Evolutionary conservation across 2,329 filamentous ascomycete genomes (phyloP).

Genomic region (Dactylellina sp.): DNA sequence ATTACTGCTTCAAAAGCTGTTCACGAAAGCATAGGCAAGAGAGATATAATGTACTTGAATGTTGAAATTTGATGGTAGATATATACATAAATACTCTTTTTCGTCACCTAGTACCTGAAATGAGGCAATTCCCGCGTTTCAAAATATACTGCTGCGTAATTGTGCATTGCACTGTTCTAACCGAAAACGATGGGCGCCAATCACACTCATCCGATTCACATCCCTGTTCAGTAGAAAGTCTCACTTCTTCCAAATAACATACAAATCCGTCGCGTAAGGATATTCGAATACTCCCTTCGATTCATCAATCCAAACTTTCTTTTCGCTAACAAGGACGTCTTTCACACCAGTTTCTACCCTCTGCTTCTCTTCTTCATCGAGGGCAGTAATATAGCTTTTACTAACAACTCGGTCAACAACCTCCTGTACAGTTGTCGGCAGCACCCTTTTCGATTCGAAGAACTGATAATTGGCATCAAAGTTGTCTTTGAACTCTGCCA

Average conservation of each 20-base stretch:
- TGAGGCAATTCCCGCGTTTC: too few species aligned
- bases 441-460: slow-evolving; percentile 13
- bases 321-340: slow-evolving; percentile 17
- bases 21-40: too few species aligned
- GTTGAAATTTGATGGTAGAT: too few species aligned
- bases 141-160: too few species aligned
- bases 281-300: slow-evolving; percentile 44
- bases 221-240: too few species aligned
- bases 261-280: slow-evolving; percentile 49
- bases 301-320: slow-evolving; percentile 51
- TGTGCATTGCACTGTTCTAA: too few species aligned
- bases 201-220: too few species aligned
- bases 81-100: too few species aligned
- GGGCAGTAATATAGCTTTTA: slow-evolving; percentile 54
- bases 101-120: too few species aligned
- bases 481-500: slow-evolving; percentile 24
- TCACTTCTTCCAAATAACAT: slow-evolving; percentile 48
- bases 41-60: too few species aligned
- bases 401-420: slow-evolving; percentile 43
- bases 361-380: slow-evolving; percentile 17
- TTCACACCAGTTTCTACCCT: slow-evolving; percentile 27
- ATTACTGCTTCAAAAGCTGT: not conserved
- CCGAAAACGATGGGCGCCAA: too few species aligned
- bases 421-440: slow-evolving; percentile 34
- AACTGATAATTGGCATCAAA: slow-evolving; percentile 24